Evolutionary conservation across 805 yeast species (phyloP), one percentile per base, ranked within the genome.

Genomic region (Candida maesae): DNA sequence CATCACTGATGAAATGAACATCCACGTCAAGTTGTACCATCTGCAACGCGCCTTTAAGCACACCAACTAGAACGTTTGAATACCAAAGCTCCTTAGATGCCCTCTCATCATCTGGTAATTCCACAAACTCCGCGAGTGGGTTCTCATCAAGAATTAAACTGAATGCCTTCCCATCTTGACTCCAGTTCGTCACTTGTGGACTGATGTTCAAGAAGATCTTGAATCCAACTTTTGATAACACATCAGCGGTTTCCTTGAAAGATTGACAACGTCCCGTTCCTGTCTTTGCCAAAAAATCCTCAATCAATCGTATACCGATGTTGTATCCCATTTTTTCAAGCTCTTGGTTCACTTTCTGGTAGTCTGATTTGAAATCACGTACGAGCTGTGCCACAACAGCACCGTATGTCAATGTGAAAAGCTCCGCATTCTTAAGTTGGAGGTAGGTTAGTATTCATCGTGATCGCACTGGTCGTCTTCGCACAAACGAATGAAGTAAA

Each of bases 21-120:
- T 90, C 95, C 38, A 90, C 88, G 43, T 90, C 95, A 54, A 93
- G 66, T 58, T 93, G 99, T 3, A 93, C 95, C 96, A 90, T 91
- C 56, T 90, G 96, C 37, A 93, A 66, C 0, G 95, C 89, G 5
- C 98, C 98, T 44, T 87, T 77, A 37, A 93, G 64, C 4, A 93
- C 93, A 14, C 99, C 99, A 47, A 90, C 84, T 19, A 89, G 66
- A 3, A 93, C 75, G 55, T 93, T 95, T 1, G 95, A 85, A 59
- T 90, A 93, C 98, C 99, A 93, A 38, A 93, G 67, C 54, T 84
- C 87, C 48, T 74, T 75, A 42, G 67, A 61, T 4, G 88, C 80
- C 47, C 71, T 73, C 2, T 82, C 81, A 53, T 84, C 95, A 58
- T 76, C 81, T 0, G 97, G 97, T 35, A 93, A 71, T 61, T 93